Evolutionary conservation across 352 stramenopile species (phyloP).

Genomic region (Pythium aristosporum): DNA sequence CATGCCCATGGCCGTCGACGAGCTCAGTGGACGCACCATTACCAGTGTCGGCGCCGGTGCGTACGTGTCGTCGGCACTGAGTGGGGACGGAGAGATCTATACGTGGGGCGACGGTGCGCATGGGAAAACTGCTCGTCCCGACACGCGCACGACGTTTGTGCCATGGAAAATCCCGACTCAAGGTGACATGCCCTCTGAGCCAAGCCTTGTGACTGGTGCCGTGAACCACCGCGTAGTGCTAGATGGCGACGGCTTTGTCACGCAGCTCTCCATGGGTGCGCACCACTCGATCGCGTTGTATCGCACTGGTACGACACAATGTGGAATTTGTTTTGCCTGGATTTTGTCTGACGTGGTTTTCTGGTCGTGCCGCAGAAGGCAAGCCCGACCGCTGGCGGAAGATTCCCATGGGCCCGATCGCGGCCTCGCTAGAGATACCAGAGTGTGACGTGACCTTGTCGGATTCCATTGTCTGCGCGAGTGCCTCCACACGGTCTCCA

Average conservation of each 20-base stretch:
- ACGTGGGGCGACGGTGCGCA: conserved; percentile 65
- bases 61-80: conserved; percentile 55
- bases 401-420: conserved; percentile 42
- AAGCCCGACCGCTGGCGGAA: conserved; percentile 66
- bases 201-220: too few relatives aligned
- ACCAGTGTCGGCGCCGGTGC: conserved; percentile 50
- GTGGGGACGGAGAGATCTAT: conserved; percentile 56
- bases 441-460: conserved; percentile 19
- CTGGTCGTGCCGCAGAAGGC: conserved; percentile 20
- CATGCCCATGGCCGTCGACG: conserved; percentile 59
- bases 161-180: conserved; percentile 51
- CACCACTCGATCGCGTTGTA: conserved; percentile 62
- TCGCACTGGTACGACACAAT: conserved; percentile 32
- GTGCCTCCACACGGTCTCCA: conserved; percentile 29
- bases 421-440: conserved; percentile 13
- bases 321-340: not conserved
- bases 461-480: conserved; percentile 24
- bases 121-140: conserved; percentile 42
- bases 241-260: conserved; percentile 34
- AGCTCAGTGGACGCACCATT: conserved; percentile 34
- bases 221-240: conserved; percentile 21
- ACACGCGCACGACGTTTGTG: conserved; percentile 52
- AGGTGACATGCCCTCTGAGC: too few relatives aligned
- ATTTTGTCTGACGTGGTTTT: not conserved
- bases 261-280: conserved; percentile 54